Base-by-base conservation (phyloP, 2,329 filamentous ascomycete species). In the Sphaerostilbella broomeana region DNA sequence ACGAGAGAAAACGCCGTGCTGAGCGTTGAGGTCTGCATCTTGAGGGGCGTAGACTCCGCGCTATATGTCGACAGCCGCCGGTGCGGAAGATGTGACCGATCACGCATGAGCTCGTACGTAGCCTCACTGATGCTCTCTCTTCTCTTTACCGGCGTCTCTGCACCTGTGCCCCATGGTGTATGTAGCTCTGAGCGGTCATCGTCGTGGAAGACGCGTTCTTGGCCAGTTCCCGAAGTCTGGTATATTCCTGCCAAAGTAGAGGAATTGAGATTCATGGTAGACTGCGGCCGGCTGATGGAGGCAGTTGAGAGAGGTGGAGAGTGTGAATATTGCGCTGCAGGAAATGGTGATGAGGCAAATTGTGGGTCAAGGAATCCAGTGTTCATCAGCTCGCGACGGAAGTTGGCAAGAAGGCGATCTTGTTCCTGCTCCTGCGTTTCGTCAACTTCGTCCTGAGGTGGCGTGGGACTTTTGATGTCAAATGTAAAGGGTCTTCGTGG, bases 231-330 rank as follows among this genome's bases (percentile, higher is more conserved):
- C 1, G 77, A 76, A 6, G 79, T 79, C 9, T 80, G 81, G 68
- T 94, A 98, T 54, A 98, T 98, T 39, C 92, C 90, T 51, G 84
- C 85, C 5, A 98, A 75, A 0, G 92, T 95, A 2, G 87, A 89
- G 8, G 85, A 82, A 4, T 87, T 95, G 44, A 98, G 73, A 58
- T 95, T 94, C 55, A 88, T 69, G 42, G 87, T 76, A 8, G 87
- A 95, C 48, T 83, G 79, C 17, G 81, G 84, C 43, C 86, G 79
- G 55, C 75, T 81, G 48, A 78, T 68, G 36, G 73, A 64, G 33
- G 53, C 26, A 21, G 35, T 27, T 2, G 53, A 50, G 20, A 59
- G 54, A 30, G 56, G 49, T 4, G 53, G 44, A 16, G 45, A 35
- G 48, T 70, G 13, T 13, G 35, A 24, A 2, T 30, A 72, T 15